These are phyloP conservation scores for Phialophora verrucosa DNA, from an alignment of 2,329 filamentous ascomycete species.

Conservation along the genomic window DNA sequence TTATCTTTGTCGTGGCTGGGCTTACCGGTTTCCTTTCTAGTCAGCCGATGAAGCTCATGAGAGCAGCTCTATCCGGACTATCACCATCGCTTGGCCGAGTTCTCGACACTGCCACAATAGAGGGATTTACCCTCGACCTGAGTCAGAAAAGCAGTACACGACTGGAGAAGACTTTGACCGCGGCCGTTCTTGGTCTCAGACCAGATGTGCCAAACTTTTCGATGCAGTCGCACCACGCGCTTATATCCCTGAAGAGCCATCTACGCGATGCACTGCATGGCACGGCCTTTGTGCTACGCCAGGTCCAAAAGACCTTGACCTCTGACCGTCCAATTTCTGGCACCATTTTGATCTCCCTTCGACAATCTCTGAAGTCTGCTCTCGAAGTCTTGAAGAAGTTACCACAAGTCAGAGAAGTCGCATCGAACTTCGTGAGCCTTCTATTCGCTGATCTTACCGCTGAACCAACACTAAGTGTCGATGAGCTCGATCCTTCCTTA, in stretches of 20 bases:
- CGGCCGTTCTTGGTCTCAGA: conserved; percentile 39
- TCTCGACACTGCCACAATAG: conserved; percentile 28
- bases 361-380: conserved; percentile 9
- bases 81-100: conserved; percentile 27
- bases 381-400: conserved; percentile 2
- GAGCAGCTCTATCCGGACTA: conserved; percentile 37
- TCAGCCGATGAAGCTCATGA: conserved; percentile 44
- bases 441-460: conserved; percentile 20
- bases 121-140: conserved; percentile 32
- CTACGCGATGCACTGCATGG: conserved; percentile 22
- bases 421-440: not conserved
- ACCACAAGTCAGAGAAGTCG: conserved; percentile 1
- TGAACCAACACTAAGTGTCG: conserved; percentile 3
- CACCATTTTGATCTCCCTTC: not conserved
- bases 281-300: conserved; percentile 27
- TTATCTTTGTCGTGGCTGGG: conserved; percentile 36
- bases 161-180: conserved; percentile 36
- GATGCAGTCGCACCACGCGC: conserved; percentile 73
- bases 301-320: conserved; percentile 43
- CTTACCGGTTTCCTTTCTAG: conserved; percentile 58
- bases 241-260: conserved; percentile 49
- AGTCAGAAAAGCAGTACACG: conserved; percentile 36
- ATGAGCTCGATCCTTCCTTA: conserved; percentile 58
- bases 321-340: not conserved
- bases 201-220: conserved; percentile 78